phyloP scores from a whole-genome alignment of 1,284 basidiomycete genomes.

The Melanopsichium pennsylvanicum region DNA sequence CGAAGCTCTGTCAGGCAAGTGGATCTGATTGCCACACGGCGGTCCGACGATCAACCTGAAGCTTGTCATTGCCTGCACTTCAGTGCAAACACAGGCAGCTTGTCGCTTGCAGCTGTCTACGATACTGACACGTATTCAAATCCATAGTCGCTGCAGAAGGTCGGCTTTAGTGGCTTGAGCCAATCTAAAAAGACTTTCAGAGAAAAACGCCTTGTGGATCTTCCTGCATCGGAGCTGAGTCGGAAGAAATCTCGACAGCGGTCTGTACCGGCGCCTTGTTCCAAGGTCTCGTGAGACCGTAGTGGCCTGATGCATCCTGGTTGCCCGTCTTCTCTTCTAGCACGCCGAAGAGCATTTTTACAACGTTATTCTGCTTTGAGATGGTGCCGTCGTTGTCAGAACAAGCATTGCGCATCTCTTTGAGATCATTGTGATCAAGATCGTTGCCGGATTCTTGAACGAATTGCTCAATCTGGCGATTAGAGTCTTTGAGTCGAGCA shows the following conservation, averaged over 20 bases:
- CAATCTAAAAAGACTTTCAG: not conserved
- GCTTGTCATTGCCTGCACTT: too few relatives aligned
- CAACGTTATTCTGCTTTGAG: slow-evolving; percentile 31
- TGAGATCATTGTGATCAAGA: slow-evolving; percentile 19
- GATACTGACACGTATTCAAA: too few relatives aligned
- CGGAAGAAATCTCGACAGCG: not conserved
- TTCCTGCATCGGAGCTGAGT: slow-evolving; percentile 25
- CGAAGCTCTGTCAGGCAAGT: slow-evolving; percentile 44
- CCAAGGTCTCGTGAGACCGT: slow-evolving; percentile 22
- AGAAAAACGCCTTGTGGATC: slow-evolving; percentile 35
- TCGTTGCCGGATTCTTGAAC: slow-evolving; percentile 24
- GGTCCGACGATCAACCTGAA: too few relatives aligned
- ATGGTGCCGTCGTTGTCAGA: slow-evolving; percentile 36
- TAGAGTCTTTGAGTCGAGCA: slow-evolving; percentile 24
- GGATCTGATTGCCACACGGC: slow-evolving; percentile 44
- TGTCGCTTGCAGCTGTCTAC: not conserved
- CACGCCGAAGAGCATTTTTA: slow-evolving; percentile 30
- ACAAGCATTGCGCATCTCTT: slow-evolving; percentile 37
- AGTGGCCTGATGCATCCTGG: slow-evolving; percentile 12
- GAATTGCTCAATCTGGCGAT: slow-evolving; percentile 40
- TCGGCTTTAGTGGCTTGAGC: too few relatives aligned
- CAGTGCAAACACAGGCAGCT: too few relatives aligned
- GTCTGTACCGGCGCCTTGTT: not conserved
- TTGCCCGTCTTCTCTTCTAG: slow-evolving; percentile 30
- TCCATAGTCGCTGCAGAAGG: too few relatives aligned